Base-by-base conservation (phyloP, 2,329 filamentous ascomycete genomes). In the Aspergillus ibericus region DNA sequence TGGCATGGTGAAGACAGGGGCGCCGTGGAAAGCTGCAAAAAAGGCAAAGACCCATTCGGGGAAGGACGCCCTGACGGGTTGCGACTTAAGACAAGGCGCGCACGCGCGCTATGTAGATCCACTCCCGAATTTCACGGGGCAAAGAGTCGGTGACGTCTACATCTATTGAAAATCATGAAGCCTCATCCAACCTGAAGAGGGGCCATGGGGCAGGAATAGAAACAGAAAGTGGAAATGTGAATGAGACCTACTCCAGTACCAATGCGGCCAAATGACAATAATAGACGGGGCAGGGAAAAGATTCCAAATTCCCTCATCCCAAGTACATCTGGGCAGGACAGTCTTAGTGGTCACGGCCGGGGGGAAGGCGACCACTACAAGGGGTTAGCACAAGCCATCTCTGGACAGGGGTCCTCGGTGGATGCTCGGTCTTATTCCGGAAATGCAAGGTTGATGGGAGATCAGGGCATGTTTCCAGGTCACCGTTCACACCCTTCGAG, bases 101-200 rank as follows among this genome's bases (percentile, higher is more conserved):
- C 22, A 25, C 25, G 25, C n/a, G 44, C 22, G 15, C 22, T n/a
- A 47, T 29, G 25, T 29, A 42, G 38, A 47, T 47, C 20, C 22
- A 32, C 22, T 29, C 22, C 44, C 13, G 44, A 47, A n/a, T 10
- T 15, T 13, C 44, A 29, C 22, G 29, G 29, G 32, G 16, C 22
- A 18, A 47, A 27, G 42, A 47, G 44, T 13, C 25, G 22, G 20
- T 27, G 44, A n/a, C 27, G 44, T 29, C 44, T 27, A 55, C 32
- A 49, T 49, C 42, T 50, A 48, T 38, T 40, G 34, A 44, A 5
- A 38, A 29, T 18, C 40, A 55, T 49, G 15, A 40, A 48, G 53
- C 34, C 32, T 18, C 20, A 32, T 49, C 53, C 32, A 48, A 55
- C 47, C 29, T 46, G 29, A 25, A 13, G 22, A 8, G 44, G 29